Base-by-base conservation (phyloP, 106 monocot species). In the Phalaenopsis equestris region DNA sequence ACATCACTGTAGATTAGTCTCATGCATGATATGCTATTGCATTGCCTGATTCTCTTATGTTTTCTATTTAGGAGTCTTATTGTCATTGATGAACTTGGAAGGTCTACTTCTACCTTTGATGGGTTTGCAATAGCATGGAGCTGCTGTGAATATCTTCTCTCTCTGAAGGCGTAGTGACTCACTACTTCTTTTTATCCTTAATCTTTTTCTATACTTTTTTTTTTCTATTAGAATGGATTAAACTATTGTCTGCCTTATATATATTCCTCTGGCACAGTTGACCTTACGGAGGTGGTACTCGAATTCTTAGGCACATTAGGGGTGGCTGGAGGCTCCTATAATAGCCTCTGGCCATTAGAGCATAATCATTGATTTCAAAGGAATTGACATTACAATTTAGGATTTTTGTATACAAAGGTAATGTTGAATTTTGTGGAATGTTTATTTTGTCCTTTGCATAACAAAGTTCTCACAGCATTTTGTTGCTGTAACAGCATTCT, bases 71-170 rank as follows among this genome's bases (percentile, higher is more conserved):
- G 99, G 91, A 99, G 99, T 75, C 86, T 95, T 23, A 56, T 99
- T 72, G 93, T 99, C 56, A 91, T 99, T 81, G 99, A 99, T 87
- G 99, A 99, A 86, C 93, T 95, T 82, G 99, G 99, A 89, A 89
- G 99, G 82, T 95, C 99, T 52, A 99, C 99, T 78, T 99, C 99
- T 78, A 91, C 99, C 30, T 88, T 88, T 72, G 99, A 99, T 91
- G 99, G 99, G 79, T 93, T 91, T 82, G 93, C 99, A 72, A 91
- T 99, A 82, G 99, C 99, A 78, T 99, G 99, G 95, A 99, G 99
- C 86, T 99, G 99, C 83, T 95, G 99, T 77, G 99, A 95, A 84
- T 85, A 93, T 87, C 88, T 99, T 14, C 80, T 95, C 10, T 88
- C 99, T 84, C 83, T 90, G 11, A 95, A 92, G 79, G 88, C 90